Percentiles rank a stretch among this genome's conserved stretches.
These are phyloP conservation scores for Rhodamnia rubescens DNA, from an alignment of 345 rosid species.

Conservation along the genomic window DNA sequence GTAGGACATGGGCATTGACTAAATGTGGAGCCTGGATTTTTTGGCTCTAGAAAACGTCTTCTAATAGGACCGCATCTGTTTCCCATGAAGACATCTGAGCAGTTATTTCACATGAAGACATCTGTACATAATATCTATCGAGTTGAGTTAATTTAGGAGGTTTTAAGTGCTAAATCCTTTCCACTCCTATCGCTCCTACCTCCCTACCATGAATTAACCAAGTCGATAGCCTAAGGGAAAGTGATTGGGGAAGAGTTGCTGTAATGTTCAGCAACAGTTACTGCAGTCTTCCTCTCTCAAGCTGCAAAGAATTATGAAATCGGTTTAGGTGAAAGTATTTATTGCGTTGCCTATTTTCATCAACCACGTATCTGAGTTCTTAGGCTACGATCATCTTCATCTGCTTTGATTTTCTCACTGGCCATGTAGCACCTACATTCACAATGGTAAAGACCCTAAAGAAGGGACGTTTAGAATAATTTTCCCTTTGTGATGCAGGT, in stretches of 20 bases:
- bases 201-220: background rate
- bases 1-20: background rate
- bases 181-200: background rate
- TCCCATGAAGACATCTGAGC: background rate
- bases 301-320: too few relatives aligned
- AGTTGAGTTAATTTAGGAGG: background rate
- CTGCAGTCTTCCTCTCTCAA: too few relatives aligned
- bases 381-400: background rate
- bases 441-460: background rate
- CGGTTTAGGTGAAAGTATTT: too few relatives aligned
- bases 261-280: background rate
- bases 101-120: background rate
- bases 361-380: too few relatives aligned
- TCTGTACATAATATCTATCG: background rate
- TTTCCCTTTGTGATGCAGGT: constrained; percentile 33
- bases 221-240: background rate
- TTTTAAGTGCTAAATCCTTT: background rate
- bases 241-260: background rate
- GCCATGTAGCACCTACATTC: background rate
- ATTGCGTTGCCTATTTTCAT: too few relatives aligned
- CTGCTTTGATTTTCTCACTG: background rate
- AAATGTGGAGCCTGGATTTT: background rate
- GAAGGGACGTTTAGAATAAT: background rate
- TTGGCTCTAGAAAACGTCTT: background rate
- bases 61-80: background rate